These are phyloP conservation scores for Camellia lanceoleosa DNA, from an alignment of 148 eudicot species.

Conservation along the genomic window DNA sequence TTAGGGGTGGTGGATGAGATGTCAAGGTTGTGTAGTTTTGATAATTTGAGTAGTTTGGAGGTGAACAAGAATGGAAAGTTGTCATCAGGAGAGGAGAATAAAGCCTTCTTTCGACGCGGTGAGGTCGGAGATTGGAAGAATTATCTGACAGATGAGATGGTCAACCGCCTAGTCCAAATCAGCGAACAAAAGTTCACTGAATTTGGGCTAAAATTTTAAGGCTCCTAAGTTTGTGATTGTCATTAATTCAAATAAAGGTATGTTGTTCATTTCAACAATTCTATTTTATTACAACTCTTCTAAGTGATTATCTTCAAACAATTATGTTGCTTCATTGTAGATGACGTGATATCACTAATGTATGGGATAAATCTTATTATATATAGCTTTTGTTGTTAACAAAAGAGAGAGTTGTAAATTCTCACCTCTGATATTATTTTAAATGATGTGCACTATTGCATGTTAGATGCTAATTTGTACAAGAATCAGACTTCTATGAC, in stretches of 20 bases:
- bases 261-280: background rate
- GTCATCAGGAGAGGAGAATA: constrained; percentile 28
- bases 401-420: too few relatives aligned
- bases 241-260: background rate
- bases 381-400: too few relatives aligned
- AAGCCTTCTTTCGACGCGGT: constrained; percentile 37
- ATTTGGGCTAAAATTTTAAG: constrained; percentile 28
- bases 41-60: constrained; percentile 38
- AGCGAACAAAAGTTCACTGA: constrained; percentile 24
- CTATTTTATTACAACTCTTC: too few relatives aligned
- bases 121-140: constrained; percentile 52
- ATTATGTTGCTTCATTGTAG: too few relatives aligned
- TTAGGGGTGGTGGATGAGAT: constrained; percentile 24
- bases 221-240: background rate
- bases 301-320: too few relatives aligned
- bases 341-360: too few relatives aligned
- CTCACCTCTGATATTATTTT: too few relatives aligned
- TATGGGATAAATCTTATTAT: too few relatives aligned
- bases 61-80: constrained; percentile 42
- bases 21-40: constrained; percentile 39
- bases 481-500: too few relatives aligned
- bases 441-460: too few relatives aligned
- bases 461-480: too few relatives aligned
- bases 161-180: constrained; percentile 15
- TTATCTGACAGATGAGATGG: constrained; percentile 36